Evolutionary conservation across 1,284 basidiomycete genomes (phyloP), one percentile per base, ranked within the genome.

Genomic region (Trametes pubescens): DNA sequence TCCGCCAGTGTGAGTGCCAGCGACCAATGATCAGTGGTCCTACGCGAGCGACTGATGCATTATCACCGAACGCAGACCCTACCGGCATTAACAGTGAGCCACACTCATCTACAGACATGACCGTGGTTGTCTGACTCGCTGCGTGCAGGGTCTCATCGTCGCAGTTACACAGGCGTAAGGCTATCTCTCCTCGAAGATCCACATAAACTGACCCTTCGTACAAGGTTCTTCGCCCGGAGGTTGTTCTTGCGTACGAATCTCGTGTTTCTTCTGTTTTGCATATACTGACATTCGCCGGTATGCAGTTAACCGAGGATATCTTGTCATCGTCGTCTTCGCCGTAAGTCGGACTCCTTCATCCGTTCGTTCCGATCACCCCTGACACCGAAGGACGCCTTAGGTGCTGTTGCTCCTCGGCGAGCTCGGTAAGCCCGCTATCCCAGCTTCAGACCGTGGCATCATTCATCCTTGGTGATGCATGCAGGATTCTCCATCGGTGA

Each of bases 401-500:
- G 3, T 51, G 2, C 8, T 26, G 0, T 37, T 58, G 5, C 57
- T 58, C 9, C 24, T 58, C 6, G 48, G 57, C 7, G 48, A 51
- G 21, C 48, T 58, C 21, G 57, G 57, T 58, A 22, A 38, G 35
- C 24, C 10, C 11, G 13, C 21, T 16, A 18, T 46, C 9, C 14
- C 10, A 46, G 21, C 16, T 22, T 46, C 4, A 18, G 18, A 22
- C 14, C 18, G 10, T 46, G 21, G 3, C 8, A 32, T 32, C 29
- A 8, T 8, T 32, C 29, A 38, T 38, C 7, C 7, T 44, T 44
- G 43, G 43, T 32, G 35, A 13, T 34, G 1, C 5, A 1, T 38
- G 16, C 7, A 57, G 56, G 56, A 4, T 57, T 57, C 47, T 37
- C 56, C 7, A 38, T 49, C 22, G 56, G 56, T 57, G 24, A 47